These are phyloP conservation scores for Vaccinium myrtillus DNA, from an alignment of 148 eudicot genomes.

Conservation along the genomic window DNA sequence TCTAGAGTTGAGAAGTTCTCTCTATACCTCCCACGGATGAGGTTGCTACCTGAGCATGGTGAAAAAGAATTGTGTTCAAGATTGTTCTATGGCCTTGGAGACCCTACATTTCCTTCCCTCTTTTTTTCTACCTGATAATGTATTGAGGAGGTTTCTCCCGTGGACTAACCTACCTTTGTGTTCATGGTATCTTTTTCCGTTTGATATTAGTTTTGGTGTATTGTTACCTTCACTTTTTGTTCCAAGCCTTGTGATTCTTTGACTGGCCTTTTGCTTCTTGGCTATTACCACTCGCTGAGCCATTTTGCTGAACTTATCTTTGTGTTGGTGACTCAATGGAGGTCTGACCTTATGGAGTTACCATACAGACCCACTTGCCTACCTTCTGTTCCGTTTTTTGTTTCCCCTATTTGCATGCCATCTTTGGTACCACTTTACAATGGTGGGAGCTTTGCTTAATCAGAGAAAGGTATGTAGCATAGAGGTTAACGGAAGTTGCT, in stretches of 20 bases:
- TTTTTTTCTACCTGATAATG: background rate
- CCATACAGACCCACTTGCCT: background rate
- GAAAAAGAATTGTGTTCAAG: background rate
- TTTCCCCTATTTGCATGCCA: background rate
- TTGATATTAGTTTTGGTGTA: background rate
- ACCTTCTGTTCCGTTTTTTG: background rate
- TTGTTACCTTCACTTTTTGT: background rate
- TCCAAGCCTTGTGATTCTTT: background rate
- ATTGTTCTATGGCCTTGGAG: background rate
- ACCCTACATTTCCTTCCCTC: background rate
- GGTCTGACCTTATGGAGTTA: background rate
- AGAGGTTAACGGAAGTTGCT: background rate
- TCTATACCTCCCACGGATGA: background rate
- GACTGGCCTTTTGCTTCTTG: slow-evolving; percentile 2
- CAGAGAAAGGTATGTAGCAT: background rate
- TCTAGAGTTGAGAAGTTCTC: background rate
- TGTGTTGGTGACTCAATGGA: background rate
- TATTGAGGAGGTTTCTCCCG: background rate
- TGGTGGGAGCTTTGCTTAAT: background rate
- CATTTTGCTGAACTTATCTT: background rate
- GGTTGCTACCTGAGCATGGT: background rate
- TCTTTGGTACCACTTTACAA: background rate
- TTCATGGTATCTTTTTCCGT: background rate
- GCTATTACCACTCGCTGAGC: background rate
- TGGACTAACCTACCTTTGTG: background rate